Evolutionary conservation across 1,284 basidiomycete genomes (phyloP).

Genomic region (Ustilago sp.): DNA sequence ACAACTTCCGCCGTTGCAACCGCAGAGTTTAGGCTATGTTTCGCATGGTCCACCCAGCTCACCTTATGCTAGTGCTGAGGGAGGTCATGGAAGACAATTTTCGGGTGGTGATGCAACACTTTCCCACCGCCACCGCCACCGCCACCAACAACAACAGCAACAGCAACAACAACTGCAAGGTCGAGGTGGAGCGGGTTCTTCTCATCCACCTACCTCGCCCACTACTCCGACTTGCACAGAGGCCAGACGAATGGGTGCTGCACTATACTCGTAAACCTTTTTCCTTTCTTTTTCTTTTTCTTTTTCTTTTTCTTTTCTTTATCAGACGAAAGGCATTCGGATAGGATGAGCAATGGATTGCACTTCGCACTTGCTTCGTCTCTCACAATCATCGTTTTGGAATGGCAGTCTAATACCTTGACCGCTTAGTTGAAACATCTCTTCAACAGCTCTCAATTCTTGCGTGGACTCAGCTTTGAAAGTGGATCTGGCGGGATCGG

Average conservation of each 20-base stretch:
- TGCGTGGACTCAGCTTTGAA: neutral
- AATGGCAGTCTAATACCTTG: no score
- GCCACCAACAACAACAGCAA: neutral
- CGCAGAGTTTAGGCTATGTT: constrained; percentile 12
- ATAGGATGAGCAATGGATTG: no score
- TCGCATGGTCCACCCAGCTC: constrained; percentile 30
- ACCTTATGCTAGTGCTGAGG: constrained; percentile 19
- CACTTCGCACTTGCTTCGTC: neutral
- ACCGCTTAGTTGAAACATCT: no score
- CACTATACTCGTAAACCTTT: constrained; percentile 33
- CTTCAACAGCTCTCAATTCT: neutral
- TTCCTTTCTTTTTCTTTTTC: neutral
- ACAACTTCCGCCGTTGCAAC: constrained; percentile 33
- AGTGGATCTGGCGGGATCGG: no score
- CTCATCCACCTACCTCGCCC: constrained; percentile 15
- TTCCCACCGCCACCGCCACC: neutral
- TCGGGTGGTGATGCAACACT: constrained; percentile 14
- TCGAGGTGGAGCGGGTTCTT: neutral
- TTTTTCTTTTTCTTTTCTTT: neutral
- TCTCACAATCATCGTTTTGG: neutral
- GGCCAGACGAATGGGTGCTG: constrained; percentile 42
- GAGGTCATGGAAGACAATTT: constrained; percentile 30
- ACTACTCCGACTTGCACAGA: constrained; percentile 27
- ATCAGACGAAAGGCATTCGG: no score
- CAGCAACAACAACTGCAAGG: neutral